Percentiles rank a stretch among this genome's conserved stretches.
These are phyloP conservation scores for Stramenopiles sp. DNA, from an alignment of 352 stramenopile species.

Conservation along the genomic window DNA sequence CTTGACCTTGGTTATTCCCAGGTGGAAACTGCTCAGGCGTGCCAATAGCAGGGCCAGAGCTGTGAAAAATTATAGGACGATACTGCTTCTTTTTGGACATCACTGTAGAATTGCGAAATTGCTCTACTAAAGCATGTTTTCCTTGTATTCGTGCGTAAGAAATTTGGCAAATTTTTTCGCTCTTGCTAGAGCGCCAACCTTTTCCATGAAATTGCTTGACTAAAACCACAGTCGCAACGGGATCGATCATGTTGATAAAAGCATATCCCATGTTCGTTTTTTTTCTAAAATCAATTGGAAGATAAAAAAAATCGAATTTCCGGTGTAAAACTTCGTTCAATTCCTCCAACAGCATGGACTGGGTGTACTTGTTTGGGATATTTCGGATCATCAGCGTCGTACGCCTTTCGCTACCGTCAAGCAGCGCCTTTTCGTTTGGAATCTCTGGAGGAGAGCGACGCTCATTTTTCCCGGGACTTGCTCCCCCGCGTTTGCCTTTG, in stretches of 20 bases:
- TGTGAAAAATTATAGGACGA: slow-evolving; percentile 67
- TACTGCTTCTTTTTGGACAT: slow-evolving; percentile 77
- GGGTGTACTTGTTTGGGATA: slow-evolving; percentile 99
- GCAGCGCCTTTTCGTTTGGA: background rate
- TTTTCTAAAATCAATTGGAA: slow-evolving; percentile 99
- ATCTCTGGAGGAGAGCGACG: background rate
- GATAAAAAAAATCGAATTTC: slow-evolving; percentile 96
- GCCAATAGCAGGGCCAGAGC: slow-evolving; percentile 25
- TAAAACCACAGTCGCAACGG: slow-evolving; percentile 43
- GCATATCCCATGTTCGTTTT: slow-evolving; percentile 99
- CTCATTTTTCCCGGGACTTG: background rate
- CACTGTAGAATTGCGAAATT: slow-evolving; percentile 93
- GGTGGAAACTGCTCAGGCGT: slow-evolving; percentile 3
- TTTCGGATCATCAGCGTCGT: slow-evolving; percentile 99
- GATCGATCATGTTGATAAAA: slow-evolving; percentile 98
- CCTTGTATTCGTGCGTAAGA: slow-evolving; percentile 82
- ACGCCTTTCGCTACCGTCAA: slow-evolving; percentile 45
- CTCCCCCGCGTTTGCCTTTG: too few relatives aligned
- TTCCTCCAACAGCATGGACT: slow-evolving; percentile 92
- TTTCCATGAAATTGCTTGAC: slow-evolving; percentile 55
- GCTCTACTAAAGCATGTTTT: slow-evolving; percentile 89
- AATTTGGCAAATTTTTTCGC: slow-evolving; percentile 91
- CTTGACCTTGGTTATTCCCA: too few relatives aligned
- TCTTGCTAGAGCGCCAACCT: slow-evolving; percentile 95
- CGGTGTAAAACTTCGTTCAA: slow-evolving; percentile 72